phyloP scores from a whole-genome alignment of 2,329 filamentous ascomycete species.

The Pseudogymnoascus sp. region DNA sequence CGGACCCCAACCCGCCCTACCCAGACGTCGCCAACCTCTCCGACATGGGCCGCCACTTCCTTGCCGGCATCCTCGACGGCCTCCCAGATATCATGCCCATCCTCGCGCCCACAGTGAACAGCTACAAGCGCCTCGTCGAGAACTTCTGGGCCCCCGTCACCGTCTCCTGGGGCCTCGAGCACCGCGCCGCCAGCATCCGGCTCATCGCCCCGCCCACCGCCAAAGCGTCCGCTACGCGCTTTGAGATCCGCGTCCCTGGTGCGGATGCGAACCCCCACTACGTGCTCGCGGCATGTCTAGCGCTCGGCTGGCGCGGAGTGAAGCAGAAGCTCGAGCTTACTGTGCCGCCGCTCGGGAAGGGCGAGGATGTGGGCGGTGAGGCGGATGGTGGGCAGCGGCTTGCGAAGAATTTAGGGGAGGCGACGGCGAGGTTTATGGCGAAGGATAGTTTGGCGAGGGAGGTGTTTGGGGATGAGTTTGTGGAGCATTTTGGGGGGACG shows the following conservation, averaged over 20 bases:
- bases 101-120: constrained; percentile 90
- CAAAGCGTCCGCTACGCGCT: constrained; percentile 77
- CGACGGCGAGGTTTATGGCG: constrained; percentile 68
- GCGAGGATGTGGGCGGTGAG: constrained; percentile 68
- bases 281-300: constrained; percentile 79
- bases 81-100: constrained; percentile 94
- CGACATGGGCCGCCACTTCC: constrained; percentile 83
- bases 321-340: constrained; percentile 84
- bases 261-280: constrained; percentile 87
- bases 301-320: constrained; percentile 81
- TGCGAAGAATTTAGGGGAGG: constrained; percentile 79
- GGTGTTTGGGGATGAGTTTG: constrained; percentile 89
- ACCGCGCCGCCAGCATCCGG: constrained; percentile 84
- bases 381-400: constrained; percentile 67
- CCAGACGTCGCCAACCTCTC: constrained; percentile 73
- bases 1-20: constrained; percentile 65
- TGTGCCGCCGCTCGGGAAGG: constrained; percentile 75
- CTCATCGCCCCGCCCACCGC: constrained; percentile 83
- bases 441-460: constrained; percentile 83
- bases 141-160: constrained; percentile 99
- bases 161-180: constrained; percentile 93
- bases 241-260: constrained; percentile 90
- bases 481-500: constrained; percentile 90
- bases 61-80: constrained; percentile 81
- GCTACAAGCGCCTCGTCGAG: constrained; percentile 95